Conservation (phyloP, 176 grass and related monocot genomes). For the Lolium multiflorum region DNA sequence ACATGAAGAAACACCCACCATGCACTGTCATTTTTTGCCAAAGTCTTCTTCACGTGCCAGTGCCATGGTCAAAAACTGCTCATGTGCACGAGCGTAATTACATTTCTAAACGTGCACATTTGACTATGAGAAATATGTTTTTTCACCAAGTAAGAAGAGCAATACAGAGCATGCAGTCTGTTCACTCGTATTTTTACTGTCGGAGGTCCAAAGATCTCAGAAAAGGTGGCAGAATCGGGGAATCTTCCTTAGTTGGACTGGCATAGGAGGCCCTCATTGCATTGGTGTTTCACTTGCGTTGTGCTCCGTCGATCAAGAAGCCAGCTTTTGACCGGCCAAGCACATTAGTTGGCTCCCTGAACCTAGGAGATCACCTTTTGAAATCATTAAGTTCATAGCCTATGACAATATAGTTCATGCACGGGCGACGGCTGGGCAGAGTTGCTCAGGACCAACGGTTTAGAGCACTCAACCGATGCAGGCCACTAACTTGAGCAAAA, state of each 20-base stretch:
- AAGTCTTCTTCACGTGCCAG: slow-evolving; percentile 10
- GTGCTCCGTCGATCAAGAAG: slow-evolving; percentile 28
- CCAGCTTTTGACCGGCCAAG: slow-evolving; percentile 49
- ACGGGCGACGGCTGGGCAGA: neutral
- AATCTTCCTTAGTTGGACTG: slow-evolving; percentile 34
- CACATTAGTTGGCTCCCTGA: slow-evolving; percentile 44
- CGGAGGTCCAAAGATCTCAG: neutral
- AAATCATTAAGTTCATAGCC: slow-evolving; percentile 42
- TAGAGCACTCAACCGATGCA: slow-evolving; percentile 28
- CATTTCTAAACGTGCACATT: slow-evolving; percentile 20
- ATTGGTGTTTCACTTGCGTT: slow-evolving; percentile 20
- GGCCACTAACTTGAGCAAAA: slow-evolving; percentile 37
- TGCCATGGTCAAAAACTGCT: slow-evolving; percentile 27
- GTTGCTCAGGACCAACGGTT: slow-evolving; percentile 36
- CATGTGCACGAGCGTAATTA: neutral
- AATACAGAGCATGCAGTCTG: slow-evolving; percentile 19
- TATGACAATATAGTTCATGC: slow-evolving; percentile 32
- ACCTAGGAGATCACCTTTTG: slow-evolving; percentile 43
- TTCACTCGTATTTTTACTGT: neutral
- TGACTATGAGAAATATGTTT: neutral
- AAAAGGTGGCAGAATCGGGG: slow-evolving; percentile 34
- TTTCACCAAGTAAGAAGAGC: neutral
- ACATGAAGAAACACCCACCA: neutral
- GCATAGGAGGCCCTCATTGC: neutral
- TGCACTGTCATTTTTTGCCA: slow-evolving; percentile 42